phyloP scores from a whole-genome alignment of 2,329 filamentous ascomycete genomes.

The Apiospora hydei region DNA sequence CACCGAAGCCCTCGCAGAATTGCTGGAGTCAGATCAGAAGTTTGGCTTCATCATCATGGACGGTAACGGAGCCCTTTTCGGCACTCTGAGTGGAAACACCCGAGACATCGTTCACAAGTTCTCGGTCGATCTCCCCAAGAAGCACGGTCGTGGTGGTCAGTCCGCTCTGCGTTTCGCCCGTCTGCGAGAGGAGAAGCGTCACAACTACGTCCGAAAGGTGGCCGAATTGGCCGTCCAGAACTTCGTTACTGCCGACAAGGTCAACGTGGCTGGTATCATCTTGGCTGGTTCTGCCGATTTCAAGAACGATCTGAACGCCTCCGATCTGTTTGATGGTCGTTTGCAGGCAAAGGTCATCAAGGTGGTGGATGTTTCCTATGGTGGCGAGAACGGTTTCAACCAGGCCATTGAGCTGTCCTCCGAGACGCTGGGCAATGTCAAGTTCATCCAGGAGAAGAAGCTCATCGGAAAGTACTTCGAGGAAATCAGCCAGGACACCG shows the following conservation, averaged over 20 bases:
- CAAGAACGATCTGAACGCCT: slow-evolving; percentile 98
- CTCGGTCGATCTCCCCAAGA: slow-evolving; percentile 98
- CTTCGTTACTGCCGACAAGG: slow-evolving; percentile 98
- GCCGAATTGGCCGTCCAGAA: slow-evolving; percentile 98
- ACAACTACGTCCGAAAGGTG: slow-evolving; percentile 99
- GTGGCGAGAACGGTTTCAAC: slow-evolving; percentile 99
- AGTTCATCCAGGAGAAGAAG: slow-evolving; percentile 99
- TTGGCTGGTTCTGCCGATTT: slow-evolving; percentile 98
- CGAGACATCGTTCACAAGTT: slow-evolving; percentile 98
- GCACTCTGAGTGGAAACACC: slow-evolving; percentile 96
- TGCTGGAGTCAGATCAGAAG: slow-evolving; percentile 98
- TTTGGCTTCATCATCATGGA: slow-evolving; percentile 99
- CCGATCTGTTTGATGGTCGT: slow-evolving; percentile 95
- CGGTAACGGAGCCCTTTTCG: slow-evolving; percentile 96
- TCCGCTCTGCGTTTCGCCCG: slow-evolving; percentile 98
- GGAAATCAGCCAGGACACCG: slow-evolving; percentile 97
- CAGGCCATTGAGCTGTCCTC: slow-evolving; percentile 96
- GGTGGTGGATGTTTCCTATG: slow-evolving; percentile 98
- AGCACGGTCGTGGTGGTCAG: slow-evolving; percentile 99
- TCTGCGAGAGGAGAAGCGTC: slow-evolving; percentile 98
- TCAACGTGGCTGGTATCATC: slow-evolving; percentile 95
- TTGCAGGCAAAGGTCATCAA: slow-evolving; percentile 97
- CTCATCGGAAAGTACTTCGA: slow-evolving; percentile 99
- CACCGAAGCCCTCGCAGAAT: slow-evolving; percentile 94
- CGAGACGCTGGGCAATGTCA: slow-evolving; percentile 98